Percentiles rank a stretch among this genome's conserved stretches.
These are phyloP conservation scores for Globisporangium rhizosaccharum DNA, from an alignment of 352 stramenopile genomes.

Conservation along the genomic window DNA sequence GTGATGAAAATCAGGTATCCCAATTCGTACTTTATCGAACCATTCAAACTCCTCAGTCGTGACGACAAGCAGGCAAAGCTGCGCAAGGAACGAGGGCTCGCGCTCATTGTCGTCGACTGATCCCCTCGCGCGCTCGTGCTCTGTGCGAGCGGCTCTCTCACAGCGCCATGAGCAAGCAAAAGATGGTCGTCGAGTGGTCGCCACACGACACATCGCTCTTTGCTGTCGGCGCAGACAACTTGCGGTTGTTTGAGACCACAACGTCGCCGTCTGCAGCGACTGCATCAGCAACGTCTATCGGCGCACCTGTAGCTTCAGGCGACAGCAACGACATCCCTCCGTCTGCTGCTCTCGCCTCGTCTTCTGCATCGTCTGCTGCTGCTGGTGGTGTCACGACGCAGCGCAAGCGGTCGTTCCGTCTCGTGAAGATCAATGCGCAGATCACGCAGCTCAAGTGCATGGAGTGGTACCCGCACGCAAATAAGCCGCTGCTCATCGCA, in stretches of 20 bases:
- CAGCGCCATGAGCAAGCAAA: slow-evolving; percentile 56
- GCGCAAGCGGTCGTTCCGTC: slow-evolving; percentile 77
- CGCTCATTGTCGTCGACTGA: not conserved
- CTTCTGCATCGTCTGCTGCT: not conserved
- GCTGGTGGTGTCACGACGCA: slow-evolving; percentile 52
- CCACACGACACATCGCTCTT: slow-evolving; percentile 80
- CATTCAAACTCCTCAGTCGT: not conserved
- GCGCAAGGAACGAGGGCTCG: not conserved
- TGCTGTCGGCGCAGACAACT: slow-evolving; percentile 73
- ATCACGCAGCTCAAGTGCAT: slow-evolving; percentile 79
- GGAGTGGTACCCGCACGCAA: slow-evolving; percentile 76
- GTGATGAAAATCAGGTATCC: not conserved
- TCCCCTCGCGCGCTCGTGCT: not conserved
- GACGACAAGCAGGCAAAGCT: not conserved
- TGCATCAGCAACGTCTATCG: slow-evolving; percentile 4
- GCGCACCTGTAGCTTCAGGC: slow-evolving; percentile 4
- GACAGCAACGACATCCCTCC: not conserved
- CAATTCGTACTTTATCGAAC: no score
- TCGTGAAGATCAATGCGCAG: slow-evolving; percentile 76
- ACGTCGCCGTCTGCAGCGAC: slow-evolving; percentile 4
- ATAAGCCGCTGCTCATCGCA: slow-evolving; percentile 70
- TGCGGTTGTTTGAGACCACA: slow-evolving; percentile 78
- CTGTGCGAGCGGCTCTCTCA: not conserved
- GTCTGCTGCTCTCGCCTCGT: not conserved
- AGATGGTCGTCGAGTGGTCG: slow-evolving; percentile 79